These are phyloP conservation scores for Coemansia sp. DNA, from an alignment of 192 early-diverging fungal species.

Conservation along the genomic window DNA sequence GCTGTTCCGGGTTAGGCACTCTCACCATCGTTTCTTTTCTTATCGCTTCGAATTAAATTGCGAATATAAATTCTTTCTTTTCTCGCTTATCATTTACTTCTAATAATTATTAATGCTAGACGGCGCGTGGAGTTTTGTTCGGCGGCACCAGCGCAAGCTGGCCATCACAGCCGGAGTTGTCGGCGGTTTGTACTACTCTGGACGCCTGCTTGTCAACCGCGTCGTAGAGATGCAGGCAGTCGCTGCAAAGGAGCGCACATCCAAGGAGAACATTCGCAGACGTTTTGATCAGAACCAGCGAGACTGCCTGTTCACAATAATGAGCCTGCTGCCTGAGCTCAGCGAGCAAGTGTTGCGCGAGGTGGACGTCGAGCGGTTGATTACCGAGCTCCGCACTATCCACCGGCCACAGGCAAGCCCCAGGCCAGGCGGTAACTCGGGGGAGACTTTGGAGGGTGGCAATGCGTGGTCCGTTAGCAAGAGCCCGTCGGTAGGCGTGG, in stretches of 20 bases:
- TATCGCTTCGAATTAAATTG: neutral
- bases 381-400: slow-evolving; percentile 54
- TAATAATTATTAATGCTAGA: slow-evolving; percentile 37
- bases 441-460: neutral
- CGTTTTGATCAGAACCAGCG: slow-evolving; percentile 94
- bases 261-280: slow-evolving; percentile 70
- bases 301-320: slow-evolving; percentile 87
- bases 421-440: neutral
- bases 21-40: neutral
- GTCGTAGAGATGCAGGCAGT: slow-evolving; percentile 73
- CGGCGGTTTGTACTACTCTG: slow-evolving; percentile 74
- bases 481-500: neutral
- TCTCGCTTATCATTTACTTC: neutral
- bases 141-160: slow-evolving; percentile 67
- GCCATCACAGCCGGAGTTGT: slow-evolving; percentile 67
- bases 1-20: neutral
- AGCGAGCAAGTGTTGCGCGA: slow-evolving; percentile 75
- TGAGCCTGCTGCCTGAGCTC: slow-evolving; percentile 79
- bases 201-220: slow-evolving; percentile 73
- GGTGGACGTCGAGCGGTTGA: slow-evolving; percentile 76
- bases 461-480: slow-evolving; percentile 28
- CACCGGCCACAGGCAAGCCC: slow-evolving; percentile 19
- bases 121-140: slow-evolving; percentile 63
- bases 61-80: neutral
- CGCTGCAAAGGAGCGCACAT: slow-evolving; percentile 63